Base-by-base conservation (phyloP, 1,139 yeast species). In the Meyerozyma carpophila region DNA sequence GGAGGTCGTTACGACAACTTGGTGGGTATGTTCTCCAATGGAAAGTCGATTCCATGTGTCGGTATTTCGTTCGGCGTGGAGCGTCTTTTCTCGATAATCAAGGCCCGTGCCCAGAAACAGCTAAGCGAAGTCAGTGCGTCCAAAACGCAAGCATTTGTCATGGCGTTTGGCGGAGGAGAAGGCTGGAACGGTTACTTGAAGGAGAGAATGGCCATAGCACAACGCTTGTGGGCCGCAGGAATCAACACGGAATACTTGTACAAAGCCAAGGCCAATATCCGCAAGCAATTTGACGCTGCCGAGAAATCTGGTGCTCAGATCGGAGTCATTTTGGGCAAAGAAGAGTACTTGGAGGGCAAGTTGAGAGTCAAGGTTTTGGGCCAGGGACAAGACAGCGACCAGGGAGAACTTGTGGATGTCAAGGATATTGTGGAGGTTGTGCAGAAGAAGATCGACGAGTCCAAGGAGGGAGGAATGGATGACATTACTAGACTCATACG, bases 131-230 rank as follows among this genome's bases (percentile, higher is more conserved):
- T 90, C 48, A 80, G 93, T 54, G 82, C 97, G 31, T 78, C 91
- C 36, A 82, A 91, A 41, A 93, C 98, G 11, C 95, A 93, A 63
- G 98, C 87, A 14, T 93, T 76, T 59, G 85, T 93, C 43, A 91
- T 93, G 97, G 98, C 98, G 1, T 90, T 93, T 60, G 98, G 98
- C 53, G 97, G 97, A 55, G 98, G 97, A 58, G 89, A 87, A 56
- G 93, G 84, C 49, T 91, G 97, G 96, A 82, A 77, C 49, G 98
- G 98, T 9, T 87, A 87, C 70, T 72, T 93, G 56, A 79, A 82
- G 50, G 97, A 93, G 69, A 84, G 98, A 70, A 89, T 93, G 96
- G 59, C 75, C 36, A 77, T 93, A 43, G 80, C 96, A 44, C 84
- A 87, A 58, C 66, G 72, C 55, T 76, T 93, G 54, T 93, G 98